phyloP scores from a whole-genome alignment of 2,329 filamentous ascomycete species.

The Diaporthe citri region DNA sequence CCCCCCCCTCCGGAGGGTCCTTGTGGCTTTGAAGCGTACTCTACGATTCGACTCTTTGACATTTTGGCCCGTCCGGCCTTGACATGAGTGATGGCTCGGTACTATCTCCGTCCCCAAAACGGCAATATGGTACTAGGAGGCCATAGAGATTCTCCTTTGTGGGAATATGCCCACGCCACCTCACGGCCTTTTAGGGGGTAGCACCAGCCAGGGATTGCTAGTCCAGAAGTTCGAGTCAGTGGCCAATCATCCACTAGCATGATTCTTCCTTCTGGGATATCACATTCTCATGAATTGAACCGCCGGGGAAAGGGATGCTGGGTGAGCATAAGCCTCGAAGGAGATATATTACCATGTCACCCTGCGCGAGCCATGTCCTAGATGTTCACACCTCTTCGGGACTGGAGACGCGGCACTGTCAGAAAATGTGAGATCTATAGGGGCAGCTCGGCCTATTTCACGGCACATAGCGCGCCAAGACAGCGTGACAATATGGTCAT shows the following conservation, averaged over 20 bases:
- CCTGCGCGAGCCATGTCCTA: neutral
- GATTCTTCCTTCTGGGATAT: neutral
- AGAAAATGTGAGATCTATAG: neutral
- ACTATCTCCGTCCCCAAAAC: constrained; percentile 13
- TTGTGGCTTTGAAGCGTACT: neutral
- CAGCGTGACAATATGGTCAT: neutral
- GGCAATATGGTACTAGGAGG: constrained; percentile 2
- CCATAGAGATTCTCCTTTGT: constrained; percentile 14
- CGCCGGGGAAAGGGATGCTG: neutral
- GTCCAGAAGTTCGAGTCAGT: neutral
- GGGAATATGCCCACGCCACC: constrained; percentile 5
- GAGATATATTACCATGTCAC: neutral
- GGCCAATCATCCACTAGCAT: neutral
- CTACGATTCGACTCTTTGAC: neutral
- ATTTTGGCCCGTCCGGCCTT: neutral
- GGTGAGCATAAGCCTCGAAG: constrained; percentile 7
- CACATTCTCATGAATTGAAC: neutral
- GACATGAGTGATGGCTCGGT: neutral
- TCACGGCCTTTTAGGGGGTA: neutral
- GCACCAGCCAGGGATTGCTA: constrained; percentile 6
- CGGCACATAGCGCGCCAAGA: constrained; percentile 7
- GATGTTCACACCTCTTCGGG: neutral
- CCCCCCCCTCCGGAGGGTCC: neutral
- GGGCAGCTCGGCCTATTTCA: neutral
- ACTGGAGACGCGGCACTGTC: neutral